These are phyloP conservation scores for Arabidopsis lyrata DNA, from an alignment of 441 rosid genomes.

Conservation along the genomic window DNA sequence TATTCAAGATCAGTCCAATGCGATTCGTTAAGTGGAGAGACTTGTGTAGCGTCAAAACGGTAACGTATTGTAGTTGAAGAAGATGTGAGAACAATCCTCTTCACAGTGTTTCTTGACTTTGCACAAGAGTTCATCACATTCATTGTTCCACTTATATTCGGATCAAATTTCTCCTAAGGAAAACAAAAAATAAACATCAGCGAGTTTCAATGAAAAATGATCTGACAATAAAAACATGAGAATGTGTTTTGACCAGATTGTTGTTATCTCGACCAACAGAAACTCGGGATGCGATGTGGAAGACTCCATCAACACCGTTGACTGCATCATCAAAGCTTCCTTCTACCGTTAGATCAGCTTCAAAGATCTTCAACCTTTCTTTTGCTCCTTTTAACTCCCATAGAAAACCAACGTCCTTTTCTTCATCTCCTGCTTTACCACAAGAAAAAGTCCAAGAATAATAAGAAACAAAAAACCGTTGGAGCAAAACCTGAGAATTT, in stretches of 20 bases:
- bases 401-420: slow-evolving; percentile 66
- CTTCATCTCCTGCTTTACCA: slow-evolving; percentile 48
- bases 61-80: slow-evolving; percentile 74
- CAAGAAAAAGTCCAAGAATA: not conserved
- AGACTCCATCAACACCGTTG: slow-evolving; percentile 79
- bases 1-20: slow-evolving; percentile 80
- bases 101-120: slow-evolving; percentile 54
- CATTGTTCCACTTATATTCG: slow-evolving; percentile 62
- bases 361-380: slow-evolving; percentile 69
- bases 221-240: not conserved
- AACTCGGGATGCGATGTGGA: slow-evolving; percentile 87
- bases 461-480: not conserved
- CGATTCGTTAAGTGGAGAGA: slow-evolving; percentile 72
- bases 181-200: not conserved
- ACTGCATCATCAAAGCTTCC: slow-evolving; percentile 85
- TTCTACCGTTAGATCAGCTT: slow-evolving; percentile 73
- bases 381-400: slow-evolving; percentile 70
- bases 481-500: not conserved
- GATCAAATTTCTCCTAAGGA: slow-evolving; percentile 50
- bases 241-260: slow-evolving; percentile 49
- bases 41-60: slow-evolving; percentile 54
- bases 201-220: not conserved
- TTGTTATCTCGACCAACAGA: slow-evolving; percentile 54
- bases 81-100: slow-evolving; percentile 81
- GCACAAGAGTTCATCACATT: slow-evolving; percentile 73